A percentile compares a stretch with the other conserved stretches of the same genome.
These are phyloP conservation scores for Metschnikowia proteae DNA, from an alignment of 805 yeast species.

Conservation along the genomic window DNA sequence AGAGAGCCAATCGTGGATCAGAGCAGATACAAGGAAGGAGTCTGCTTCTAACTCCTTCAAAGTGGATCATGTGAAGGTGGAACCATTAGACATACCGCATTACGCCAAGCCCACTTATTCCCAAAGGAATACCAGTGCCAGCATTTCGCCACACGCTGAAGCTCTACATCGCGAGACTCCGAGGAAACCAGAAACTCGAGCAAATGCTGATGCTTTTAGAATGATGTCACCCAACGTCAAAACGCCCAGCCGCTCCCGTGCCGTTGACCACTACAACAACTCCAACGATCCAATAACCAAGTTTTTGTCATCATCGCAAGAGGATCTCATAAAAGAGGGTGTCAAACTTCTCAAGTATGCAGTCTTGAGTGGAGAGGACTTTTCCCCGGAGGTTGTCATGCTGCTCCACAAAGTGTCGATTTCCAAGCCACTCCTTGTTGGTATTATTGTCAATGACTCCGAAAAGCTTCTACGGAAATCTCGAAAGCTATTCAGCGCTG, in stretches of 20 bases:
- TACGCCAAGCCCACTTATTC: conserved; percentile 15
- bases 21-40: not conserved
- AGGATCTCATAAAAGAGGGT: conserved; percentile 32
- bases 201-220: not conserved
- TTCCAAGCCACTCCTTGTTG: conserved; percentile 27
- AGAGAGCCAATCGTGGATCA: not conserved
- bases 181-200: not conserved
- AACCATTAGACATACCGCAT: conserved; percentile 8
- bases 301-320: conserved; percentile 32
- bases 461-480: conserved; percentile 26
- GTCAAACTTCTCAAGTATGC: conserved; percentile 36
- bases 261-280: conserved; percentile 6
- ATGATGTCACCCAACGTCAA: not conserved
- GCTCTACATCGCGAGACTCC: not conserved
- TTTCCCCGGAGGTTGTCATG: conserved; percentile 22
- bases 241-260: not conserved
- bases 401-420: conserved; percentile 28
- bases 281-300: conserved; percentile 34
- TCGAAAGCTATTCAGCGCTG: conserved; percentile 22
- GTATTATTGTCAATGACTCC: conserved; percentile 28
- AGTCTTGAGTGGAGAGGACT: conserved; percentile 32
- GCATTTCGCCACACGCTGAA: not conserved
- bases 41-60: not conserved
- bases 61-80: not conserved
- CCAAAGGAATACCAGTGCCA: conserved; percentile 3